Evolutionary conservation across 345 rosid species (phyloP), one percentile per base, ranked within the genome.

Genomic region (Kernera saxatilis): DNA sequence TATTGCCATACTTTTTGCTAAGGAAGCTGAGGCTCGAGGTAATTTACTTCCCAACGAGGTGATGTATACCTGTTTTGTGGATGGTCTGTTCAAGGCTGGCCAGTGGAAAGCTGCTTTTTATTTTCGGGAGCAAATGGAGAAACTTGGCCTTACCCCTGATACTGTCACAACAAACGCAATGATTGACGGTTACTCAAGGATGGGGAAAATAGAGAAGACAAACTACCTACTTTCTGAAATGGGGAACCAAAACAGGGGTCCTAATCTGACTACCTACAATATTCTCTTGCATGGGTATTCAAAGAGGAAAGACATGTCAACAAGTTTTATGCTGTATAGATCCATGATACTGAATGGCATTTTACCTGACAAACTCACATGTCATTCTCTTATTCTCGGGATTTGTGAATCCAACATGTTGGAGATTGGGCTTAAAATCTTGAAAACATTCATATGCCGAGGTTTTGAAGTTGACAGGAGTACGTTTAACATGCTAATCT

Each of bases 271-370:
- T 62, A 86, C 98, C 1, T 87, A 80, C 74, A 90, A 90, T 70
- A 86, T 86, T 77, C 86, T 93, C 37, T 78, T 93, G 78, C 97
- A 90, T 63, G 90, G 89, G 22, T 85, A 81, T 77, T 79, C 92
- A 40, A 90, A 84, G 83, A 81, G 77, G 77, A 82, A 78, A 40
- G 81, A 88, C 67, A 45, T 90, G 22, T 62, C 45, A 15, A 73
- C 71, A 52, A 87, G 80, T 80, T 84, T 84, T 57, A 39, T 37
- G 59, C 44, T 88, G 23, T 84, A 79, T 72, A 87, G 79, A 58
- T 50, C 69, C 67, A 84, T 90, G 85, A 70, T 57, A 23, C 54
- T 22, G 71, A 51, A 27, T 33, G 87, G 88, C 61, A n/a, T 82
- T 70, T 58, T 57, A 54, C 93, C 93, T 41, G 91, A 87, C 79